These are phyloP conservation scores for Coemansia sp. DNA, from an alignment of 192 early-diverging fungal genomes.

Conservation along the genomic window DNA sequence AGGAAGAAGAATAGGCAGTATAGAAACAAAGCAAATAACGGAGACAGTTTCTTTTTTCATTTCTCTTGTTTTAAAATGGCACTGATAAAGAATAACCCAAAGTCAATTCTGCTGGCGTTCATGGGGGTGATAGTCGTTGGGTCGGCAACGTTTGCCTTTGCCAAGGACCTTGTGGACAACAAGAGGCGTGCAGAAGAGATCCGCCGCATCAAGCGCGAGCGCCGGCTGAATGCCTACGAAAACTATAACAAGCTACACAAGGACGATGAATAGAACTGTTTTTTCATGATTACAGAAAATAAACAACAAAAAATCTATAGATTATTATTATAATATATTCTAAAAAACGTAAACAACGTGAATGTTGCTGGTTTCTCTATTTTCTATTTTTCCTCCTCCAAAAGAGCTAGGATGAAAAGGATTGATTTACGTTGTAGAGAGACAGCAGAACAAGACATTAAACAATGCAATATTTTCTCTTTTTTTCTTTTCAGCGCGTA, in stretches of 20 bases:
- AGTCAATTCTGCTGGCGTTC: constrained; percentile 45
- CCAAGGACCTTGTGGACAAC: constrained; percentile 49
- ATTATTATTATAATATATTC: background rate
- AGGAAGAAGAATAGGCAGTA: background rate
- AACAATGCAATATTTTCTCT: background rate
- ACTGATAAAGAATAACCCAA: constrained; percentile 49
- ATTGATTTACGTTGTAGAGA: background rate
- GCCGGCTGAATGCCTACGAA: constrained; percentile 31
- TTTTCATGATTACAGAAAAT: constrained; percentile 2
- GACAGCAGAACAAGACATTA: background rate
- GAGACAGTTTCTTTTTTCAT: no score
- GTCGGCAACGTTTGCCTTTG: constrained; percentile 36
- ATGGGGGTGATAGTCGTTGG: constrained; percentile 38
- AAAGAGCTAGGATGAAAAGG: background rate
- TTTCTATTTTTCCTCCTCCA: background rate
- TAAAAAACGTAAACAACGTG: background rate
- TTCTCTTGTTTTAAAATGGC: constrained; percentile 20
- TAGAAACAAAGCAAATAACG: no score
- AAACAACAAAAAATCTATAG: constrained; percentile 6
- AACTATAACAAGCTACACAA: constrained; percentile 23
- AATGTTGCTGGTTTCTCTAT: background rate
- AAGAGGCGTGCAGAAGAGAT: constrained; percentile 49
- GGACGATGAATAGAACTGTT: background rate
- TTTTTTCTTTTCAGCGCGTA: background rate
- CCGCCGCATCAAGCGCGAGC: constrained; percentile 49